Evolutionary conservation across 805 yeast genomes (phyloP), one percentile per base, ranked within the genome.

Genomic region (Candida chilensis): DNA sequence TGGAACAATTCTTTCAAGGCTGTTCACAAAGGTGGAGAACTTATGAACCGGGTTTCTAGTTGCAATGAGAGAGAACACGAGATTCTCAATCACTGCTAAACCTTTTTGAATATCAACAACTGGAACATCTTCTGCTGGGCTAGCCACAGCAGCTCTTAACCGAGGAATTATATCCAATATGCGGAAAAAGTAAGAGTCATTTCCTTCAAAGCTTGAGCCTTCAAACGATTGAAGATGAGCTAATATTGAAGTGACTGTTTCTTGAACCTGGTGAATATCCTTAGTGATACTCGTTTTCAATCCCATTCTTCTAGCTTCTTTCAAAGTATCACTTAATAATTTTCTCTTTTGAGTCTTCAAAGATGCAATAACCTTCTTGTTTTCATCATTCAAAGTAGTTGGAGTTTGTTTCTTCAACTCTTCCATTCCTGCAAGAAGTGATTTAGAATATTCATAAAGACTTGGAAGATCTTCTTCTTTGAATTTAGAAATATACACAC

Each of bases 261-360:
- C 59, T 50, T 84, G 85, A 3, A 68, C 54, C 16, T 65, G 67
- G 31, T 72, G 69, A n/a, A 78, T 71, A 37, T 82, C 87, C 5
- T 78, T 65, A 34, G 79, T 75, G 20, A 78, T 64, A 16, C 71
- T 71, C 3, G 77, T 59, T 41, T 74, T 80, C 39, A 92, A 53
- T 1, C 99, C 99, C 47, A 84, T 73, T 34, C 76, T 59, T 47
- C 75, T 71, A 32, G 90, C 57, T 39, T 84, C 92, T 37, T 76
- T 75, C 36, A 92, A 54, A 0, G 87, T 71, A 34, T 78, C 85
- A 54, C 92, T 81, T 32, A 94, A 57, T 5, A 87, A 53, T 39
- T 79, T 81, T 36, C 78, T 65, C 54, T 92, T 92, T 44, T 85
- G 90, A n/a, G 78, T 67, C 45, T 80, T 83, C 52, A 92, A 61